Evolutionary conservation across 352 stramenopile genomes (phyloP).

Genomic region (Pythium oligandrum): DNA sequence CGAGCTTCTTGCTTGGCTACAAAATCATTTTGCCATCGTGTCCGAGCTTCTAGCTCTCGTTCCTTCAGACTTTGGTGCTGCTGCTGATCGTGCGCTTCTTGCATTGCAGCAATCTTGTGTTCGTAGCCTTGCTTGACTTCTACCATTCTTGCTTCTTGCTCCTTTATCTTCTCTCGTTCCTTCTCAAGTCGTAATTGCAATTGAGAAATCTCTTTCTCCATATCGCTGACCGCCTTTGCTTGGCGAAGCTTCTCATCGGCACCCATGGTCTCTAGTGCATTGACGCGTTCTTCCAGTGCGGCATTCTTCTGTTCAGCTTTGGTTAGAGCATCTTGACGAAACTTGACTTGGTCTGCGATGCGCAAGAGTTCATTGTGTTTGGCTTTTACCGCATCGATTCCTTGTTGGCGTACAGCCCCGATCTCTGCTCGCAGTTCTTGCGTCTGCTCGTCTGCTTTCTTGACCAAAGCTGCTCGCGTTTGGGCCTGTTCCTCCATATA

Average conservation of each 20-base stretch:
- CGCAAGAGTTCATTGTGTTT: conserved; percentile 54
- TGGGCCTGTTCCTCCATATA: conserved; percentile 68
- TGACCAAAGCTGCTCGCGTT: conserved; percentile 5
- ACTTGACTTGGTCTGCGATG: conserved; percentile 48
- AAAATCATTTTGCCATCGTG: conserved; percentile 68
- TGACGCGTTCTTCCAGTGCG: conserved; percentile 32
- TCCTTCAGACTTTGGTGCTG: conserved; percentile 46
- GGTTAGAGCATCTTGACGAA: conserved; percentile 42
- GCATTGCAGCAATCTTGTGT: conserved; percentile 35
- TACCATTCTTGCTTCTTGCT: conserved; percentile 19
- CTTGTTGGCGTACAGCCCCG: conserved; percentile 26
- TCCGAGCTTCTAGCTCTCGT: conserved; percentile 52
- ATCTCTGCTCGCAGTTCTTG: conserved; percentile 31
- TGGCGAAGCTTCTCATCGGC: conserved; percentile 38
- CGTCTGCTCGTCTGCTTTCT: conserved; percentile 29
- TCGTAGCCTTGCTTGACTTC: conserved; percentile 47
- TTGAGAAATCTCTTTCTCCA: conserved; percentile 56
- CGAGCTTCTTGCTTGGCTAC: conserved; percentile 60
- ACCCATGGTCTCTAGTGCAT: conserved; percentile 23
- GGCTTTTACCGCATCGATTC: conserved; percentile 33
- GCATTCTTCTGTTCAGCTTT: conserved; percentile 50
- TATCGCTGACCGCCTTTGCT: conserved; percentile 27
- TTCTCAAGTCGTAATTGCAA: conserved; percentile 41
- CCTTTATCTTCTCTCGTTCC: conserved; percentile 36
- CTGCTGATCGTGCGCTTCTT: conserved; percentile 43